Evolutionary conservation across 345 rosid genomes (phyloP).

Genomic region (Sapria himalayana): DNA sequence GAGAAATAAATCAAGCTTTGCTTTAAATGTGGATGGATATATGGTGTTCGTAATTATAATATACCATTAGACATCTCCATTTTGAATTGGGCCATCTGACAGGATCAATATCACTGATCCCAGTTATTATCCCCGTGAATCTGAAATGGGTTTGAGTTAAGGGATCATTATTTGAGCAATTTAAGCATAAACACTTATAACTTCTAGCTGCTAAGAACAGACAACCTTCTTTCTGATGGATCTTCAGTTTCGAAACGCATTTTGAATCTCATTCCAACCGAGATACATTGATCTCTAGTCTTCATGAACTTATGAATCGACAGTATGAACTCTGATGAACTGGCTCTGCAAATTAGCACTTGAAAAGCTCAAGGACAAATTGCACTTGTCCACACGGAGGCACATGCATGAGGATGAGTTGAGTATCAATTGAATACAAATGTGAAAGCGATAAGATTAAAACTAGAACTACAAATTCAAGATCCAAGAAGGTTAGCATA

Average conservation of each 20-base stretch:
- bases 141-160: constrained; percentile 17
- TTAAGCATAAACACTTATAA: no score
- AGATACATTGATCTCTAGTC: constrained; percentile 42
- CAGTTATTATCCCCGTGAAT: constrained; percentile 54
- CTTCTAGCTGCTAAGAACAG: not conserved
- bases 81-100: constrained; percentile 82
- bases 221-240: constrained; percentile 75
- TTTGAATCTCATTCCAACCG: constrained; percentile 77
- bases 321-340: constrained; percentile 54
- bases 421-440: no score
- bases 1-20: not conserved
- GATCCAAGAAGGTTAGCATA: no score
- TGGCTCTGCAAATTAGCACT: constrained; percentile 25
- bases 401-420: no score
- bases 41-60: no score
- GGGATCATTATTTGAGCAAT: no score
- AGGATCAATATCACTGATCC: constrained; percentile 73
- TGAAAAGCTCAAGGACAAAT: no score
- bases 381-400: no score
- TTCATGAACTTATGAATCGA: constrained; percentile 53
- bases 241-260: constrained; percentile 78
- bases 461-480: no score
- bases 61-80: constrained; percentile 86
- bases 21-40: no score
- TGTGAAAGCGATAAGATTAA: no score